phyloP scores from a whole-genome alignment of 495 filamentous ascomycete genomes.

The Talaromyces proteolyticus region DNA sequence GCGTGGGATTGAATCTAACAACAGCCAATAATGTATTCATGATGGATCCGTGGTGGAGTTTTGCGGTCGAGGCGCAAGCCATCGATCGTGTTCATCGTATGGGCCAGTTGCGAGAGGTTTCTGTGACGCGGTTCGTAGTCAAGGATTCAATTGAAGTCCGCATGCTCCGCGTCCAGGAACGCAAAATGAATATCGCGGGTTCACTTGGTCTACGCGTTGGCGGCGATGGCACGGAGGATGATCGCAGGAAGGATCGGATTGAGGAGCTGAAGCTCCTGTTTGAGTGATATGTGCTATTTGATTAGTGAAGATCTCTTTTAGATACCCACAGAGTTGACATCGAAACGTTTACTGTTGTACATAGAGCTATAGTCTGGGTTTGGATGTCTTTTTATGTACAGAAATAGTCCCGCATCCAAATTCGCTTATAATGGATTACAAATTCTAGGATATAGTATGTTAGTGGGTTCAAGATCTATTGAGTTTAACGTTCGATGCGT shows the following conservation, averaged over 20 bases:
- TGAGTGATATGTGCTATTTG: conserved; percentile 39
- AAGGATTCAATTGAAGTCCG: conserved; percentile 88
- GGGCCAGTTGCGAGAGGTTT: conserved; percentile 86
- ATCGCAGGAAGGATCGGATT: conserved; percentile 82
- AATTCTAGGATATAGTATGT: too few species aligned
- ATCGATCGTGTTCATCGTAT: conserved; percentile 99
- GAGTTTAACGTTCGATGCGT: too few species aligned
- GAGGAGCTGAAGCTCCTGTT: conserved; percentile 93
- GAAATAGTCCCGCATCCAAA: too few species aligned
- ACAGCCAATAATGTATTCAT: conserved; percentile 84
- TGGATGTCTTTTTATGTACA: too few species aligned
- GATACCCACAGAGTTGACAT: neutral
- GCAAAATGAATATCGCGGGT: conserved; percentile 83
- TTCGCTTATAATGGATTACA: too few species aligned
- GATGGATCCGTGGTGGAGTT: conserved; percentile 99
- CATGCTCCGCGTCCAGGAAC: conserved; percentile 89
- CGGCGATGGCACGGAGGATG: conserved; percentile 70
- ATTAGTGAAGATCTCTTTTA: neutral
- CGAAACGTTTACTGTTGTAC: too few species aligned
- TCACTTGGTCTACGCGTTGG: conserved; percentile 74
- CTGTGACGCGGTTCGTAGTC: conserved; percentile 80
- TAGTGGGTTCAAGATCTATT: too few species aligned
- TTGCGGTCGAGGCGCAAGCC: conserved; percentile 92
- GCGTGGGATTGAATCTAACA: conserved; percentile 90
- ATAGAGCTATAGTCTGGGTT: too few species aligned